Base-by-base conservation (phyloP, 1,284 basidiomycete genomes). In the Ceratobasidium sp. region DNA sequence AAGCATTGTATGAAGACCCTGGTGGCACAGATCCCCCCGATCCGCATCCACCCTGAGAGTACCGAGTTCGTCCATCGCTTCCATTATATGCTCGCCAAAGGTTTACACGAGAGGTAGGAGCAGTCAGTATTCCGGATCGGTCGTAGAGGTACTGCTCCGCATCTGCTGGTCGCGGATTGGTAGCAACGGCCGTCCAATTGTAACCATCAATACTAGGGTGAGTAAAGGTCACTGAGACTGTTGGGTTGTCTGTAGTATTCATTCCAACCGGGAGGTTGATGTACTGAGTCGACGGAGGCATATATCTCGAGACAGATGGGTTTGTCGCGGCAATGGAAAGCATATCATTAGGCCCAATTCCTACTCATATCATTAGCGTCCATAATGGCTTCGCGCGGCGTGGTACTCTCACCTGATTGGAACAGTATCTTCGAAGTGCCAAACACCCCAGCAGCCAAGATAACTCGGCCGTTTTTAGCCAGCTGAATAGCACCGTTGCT, bases 181-280 rank as follows among this genome's bases (percentile, higher is more conserved):
- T 79, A 84, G 84, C 87, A 8, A 89, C 85, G 34, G 64, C 32
- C 6, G 84, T 85, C 87, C 87, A 89, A 12, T 88, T 85, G 74
- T 88, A 88, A 0, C 36, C 72, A 28, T 89, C 85, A 70, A 89
- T 82, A 45, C 79, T 82, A 4, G 88, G 88, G 76, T 89, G 88
- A 1, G 86, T 88, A 80, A 89, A 89, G 36, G 89, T 86, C 78
- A 89, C 77, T 12, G 88, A 87, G 77, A 89, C 86, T 9, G 87
- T 87, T 26, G 88, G 88, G 78, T 89, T 89, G 78, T 89, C 88
- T 52, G 82, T 83, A 14, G 86, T 85, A 73, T 79, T 78, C 73
- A 30, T 71, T 4, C 88, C 87, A 32, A 89, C 87, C 4, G 87
- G 87, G 26, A 89, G 80, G 78, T 88, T 81, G 78, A 89, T 89